Conservation (phyloP, 352 stramenopile species). For the Peronospora tabacina region DNA sequence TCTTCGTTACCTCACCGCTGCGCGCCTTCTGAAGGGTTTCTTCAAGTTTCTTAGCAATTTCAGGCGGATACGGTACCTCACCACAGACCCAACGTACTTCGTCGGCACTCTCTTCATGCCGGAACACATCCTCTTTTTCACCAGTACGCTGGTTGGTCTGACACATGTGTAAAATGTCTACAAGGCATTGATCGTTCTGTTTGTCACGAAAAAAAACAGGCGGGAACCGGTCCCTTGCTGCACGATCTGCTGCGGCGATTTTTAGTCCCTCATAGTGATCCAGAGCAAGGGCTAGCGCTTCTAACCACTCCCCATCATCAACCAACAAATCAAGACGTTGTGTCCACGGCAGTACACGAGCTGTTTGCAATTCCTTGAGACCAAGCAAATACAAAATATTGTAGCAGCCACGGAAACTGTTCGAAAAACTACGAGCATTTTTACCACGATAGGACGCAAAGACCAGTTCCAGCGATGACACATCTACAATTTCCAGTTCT, state of each 20-base stretch:
- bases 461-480: conserved; percentile 89
- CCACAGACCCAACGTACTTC: conserved; percentile 81
- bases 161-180: conserved; percentile 87
- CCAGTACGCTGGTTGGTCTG: conserved; percentile 85
- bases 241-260: conserved; percentile 63
- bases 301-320: conserved; percentile 94
- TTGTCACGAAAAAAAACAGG: conserved; percentile 85
- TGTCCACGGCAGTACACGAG: conserved; percentile 88
- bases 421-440: conserved; percentile 73
- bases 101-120: conserved; percentile 72
- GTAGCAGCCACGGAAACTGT: conserved; percentile 89
- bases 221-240: conserved; percentile 78
- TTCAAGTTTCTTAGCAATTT: conserved; percentile 80
- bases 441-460: conserved; percentile 89
- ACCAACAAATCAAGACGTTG: conserved; percentile 91
- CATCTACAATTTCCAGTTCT: conserved; percentile 91
- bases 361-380: conserved; percentile 87
- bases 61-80: conserved; percentile 64
- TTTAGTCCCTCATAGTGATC: conserved; percentile 93
- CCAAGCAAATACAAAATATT: conserved; percentile 91
- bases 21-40: conserved; percentile 79
- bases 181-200: conserved; percentile 85
- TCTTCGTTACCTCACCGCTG: conserved; percentile 77
- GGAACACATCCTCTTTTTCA: conserved; percentile 84
- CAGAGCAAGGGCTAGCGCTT: conserved; percentile 92